Base-by-base conservation (phyloP, 2,329 filamentous ascomycete genomes). In the Penicillium oxalicum region DNA sequence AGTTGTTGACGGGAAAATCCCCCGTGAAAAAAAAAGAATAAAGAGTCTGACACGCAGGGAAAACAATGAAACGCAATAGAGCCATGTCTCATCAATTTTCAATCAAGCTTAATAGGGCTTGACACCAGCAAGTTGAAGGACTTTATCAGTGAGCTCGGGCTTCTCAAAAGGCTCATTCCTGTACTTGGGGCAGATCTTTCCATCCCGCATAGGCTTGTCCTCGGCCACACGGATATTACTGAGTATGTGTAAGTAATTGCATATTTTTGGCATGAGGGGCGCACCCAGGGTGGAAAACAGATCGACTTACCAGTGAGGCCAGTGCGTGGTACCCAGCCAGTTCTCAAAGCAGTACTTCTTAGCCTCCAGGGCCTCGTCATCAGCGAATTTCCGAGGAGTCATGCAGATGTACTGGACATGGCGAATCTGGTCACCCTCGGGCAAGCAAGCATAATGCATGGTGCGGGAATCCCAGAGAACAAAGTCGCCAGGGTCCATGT, bases 401-500 rank as follows among this genome's bases (percentile, higher is more conserved):
- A 43, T 43, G 29, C 40, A 43, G 40, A 43, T 27, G 25, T 43
- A 43, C 24, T 43, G 40, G 9, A 43, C 40, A 9, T 43, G 40
- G 9, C 40, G 40, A 8, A 43, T 43, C 29, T 43, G 40, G 6
- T 43, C 40, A 26, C 40, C 40, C 29, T 43, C 40, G 9, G 40
- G 40, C 40, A 43, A 5, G 40, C 40, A 34, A 5, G 40, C 40
- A 12, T 43, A 43, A 18, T 43, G 40, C 40, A 43, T 43, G 25
- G 40, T 43, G 29, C 40, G 40, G 4, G 40, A 43, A 9, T 43
- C 40, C 40, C 40, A 43, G 13, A 43, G 40, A 5, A 43, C 40
- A 43, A 43, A 43, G 40, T 43, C 40, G 34, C 40, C 40, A 2
- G 40, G 40, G 4, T 43, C 40, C 40, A 43, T 43, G 29, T 43